These are phyloP conservation scores for Alternaria angustiovoidea DNA, from an alignment of 2,329 filamentous ascomycete species.

Conservation along the genomic window DNA sequence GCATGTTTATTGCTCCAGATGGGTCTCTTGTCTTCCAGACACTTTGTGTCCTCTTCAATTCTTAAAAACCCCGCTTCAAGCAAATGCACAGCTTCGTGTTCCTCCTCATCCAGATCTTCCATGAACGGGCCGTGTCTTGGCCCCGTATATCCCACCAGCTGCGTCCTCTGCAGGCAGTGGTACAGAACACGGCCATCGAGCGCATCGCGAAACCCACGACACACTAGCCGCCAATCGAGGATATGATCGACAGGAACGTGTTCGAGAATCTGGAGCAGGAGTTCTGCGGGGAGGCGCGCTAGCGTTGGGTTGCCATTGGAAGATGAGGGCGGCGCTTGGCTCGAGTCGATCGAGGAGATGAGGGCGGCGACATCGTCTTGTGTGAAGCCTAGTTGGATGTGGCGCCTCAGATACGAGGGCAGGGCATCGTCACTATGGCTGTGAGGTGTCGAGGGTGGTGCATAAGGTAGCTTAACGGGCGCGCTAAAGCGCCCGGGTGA, in stretches of 20 bases:
- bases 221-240: conserved; percentile 41
- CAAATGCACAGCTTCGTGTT: conserved; percentile 28
- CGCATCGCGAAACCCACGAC: conserved; percentile 40
- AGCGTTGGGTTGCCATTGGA: not conserved
- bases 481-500: not conserved
- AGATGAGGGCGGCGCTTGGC: conserved; percentile 23
- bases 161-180: conserved; percentile 28
- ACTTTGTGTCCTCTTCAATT: conserved; percentile 1
- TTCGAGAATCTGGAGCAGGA: conserved; percentile 39
- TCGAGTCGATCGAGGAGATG: conserved; percentile 40
- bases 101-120: conserved; percentile 14
- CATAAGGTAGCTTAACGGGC: not conserved
- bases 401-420: conserved; percentile 32
- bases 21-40: not conserved
- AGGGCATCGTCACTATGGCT: conserved; percentile 5
- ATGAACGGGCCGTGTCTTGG: conserved; percentile 2
- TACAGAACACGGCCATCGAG: conserved; percentile 42
- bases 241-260: conserved; percentile 37
- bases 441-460: not conserved
- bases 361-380: conserved; percentile 38
- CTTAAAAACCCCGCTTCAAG: conserved; percentile 22
- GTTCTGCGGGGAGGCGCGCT: conserved; percentile 42
- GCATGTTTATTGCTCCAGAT: conserved; percentile 31
- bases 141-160: conserved; percentile 36
- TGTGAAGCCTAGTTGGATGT: conserved; percentile 37